Evolutionary conservation across 192 early-diverging fungal species (phyloP), one percentile per base, ranked within the genome.

Genomic region (Coemansia sp.): DNA sequence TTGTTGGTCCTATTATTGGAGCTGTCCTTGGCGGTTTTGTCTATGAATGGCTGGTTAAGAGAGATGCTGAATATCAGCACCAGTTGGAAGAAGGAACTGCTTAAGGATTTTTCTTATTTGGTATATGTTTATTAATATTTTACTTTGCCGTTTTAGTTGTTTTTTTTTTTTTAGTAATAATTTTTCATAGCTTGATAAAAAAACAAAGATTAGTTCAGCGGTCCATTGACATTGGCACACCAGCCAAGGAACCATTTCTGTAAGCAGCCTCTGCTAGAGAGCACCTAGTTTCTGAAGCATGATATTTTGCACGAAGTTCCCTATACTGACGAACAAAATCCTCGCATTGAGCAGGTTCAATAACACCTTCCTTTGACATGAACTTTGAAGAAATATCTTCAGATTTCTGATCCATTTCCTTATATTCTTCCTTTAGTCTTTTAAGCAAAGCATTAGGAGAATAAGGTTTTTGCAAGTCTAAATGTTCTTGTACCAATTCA

Each of bases 1-100:
- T 92, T 6, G 80, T 84, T 55, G 87, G 82, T 0, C 89, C 89
- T 23, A 24, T 88, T 22, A 19, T 75, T 7, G 90, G 90, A 39
- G 89, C 71, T 10, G 42, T 81, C 8, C 22, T 77, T 10, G 88
- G 84, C 52, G 88, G 82, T 17, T 55, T 82, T 29, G 69, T 85
- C 20, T 88, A 88, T 64, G 83, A 84, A n/a, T 66, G 81, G 61
- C 75, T 90, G 42, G 76, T 87, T 60, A 78, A 75, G 58, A 64
- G 59, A 19, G 67, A 75, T 27, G 72, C 70, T 19, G 69, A 71
- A 52, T 69, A 71, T 54, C 74, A 70, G 27, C 59, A 68, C n/a
- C 33, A 54, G 51, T 61, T 79, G 11, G 76, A 79, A 56, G 76
- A 73, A 30, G 71, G 76, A 30, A 55, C 36, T 22, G 57, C 54